Percentiles rank a stretch among this genome's conserved stretches.
Evolutionary conservation across 148 eudicot genomes (phyloP).

Genomic region (Spergularia bocconei): DNA sequence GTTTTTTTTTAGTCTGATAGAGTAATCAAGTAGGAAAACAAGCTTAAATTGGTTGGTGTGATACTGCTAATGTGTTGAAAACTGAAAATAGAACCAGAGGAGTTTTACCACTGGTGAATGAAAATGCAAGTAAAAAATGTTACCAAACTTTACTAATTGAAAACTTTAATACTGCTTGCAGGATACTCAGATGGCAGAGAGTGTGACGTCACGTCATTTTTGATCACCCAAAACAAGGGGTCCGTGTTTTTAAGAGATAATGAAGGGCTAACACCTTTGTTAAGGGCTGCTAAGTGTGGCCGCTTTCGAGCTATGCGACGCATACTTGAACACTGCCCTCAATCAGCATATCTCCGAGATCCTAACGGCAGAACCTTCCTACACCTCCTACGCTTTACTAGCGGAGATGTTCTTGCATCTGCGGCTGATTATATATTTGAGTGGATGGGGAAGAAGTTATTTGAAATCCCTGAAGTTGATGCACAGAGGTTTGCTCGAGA

Average conservation of each 20-base stretch:
- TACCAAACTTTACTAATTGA: too few relatives aligned
- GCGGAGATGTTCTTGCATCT: slow-evolving; percentile 3
- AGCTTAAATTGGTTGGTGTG: too few relatives aligned
- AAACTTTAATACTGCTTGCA: too few relatives aligned
- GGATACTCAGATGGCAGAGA: too few relatives aligned
- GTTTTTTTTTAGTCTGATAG: too few relatives aligned
- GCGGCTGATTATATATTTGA: background rate
- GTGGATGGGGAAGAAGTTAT: background rate
- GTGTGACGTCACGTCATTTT: too few relatives aligned
- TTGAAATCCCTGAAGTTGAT: slow-evolving; percentile 11
- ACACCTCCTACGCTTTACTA: slow-evolving; percentile 14
- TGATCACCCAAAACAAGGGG: background rate
- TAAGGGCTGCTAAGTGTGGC: slow-evolving; percentile 23
- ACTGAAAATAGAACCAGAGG: too few relatives aligned
- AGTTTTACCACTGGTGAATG: too few relatives aligned
- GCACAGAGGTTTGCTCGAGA: slow-evolving; percentile 11
- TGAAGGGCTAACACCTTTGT: slow-evolving; percentile 20
- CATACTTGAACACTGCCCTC: slow-evolving; percentile 10
- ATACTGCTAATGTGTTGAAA: too few relatives aligned
- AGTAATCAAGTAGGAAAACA: too few relatives aligned
- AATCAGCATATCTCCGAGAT: slow-evolving; percentile 20
- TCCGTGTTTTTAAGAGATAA: slow-evolving; percentile 1
- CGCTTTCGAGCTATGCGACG: background rate
- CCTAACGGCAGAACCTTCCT: slow-evolving; percentile 1
- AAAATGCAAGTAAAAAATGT: too few relatives aligned